Evolutionary conservation across 352 stramenopile species (phyloP).

Genomic region (Phytophthora crassamura): DNA sequence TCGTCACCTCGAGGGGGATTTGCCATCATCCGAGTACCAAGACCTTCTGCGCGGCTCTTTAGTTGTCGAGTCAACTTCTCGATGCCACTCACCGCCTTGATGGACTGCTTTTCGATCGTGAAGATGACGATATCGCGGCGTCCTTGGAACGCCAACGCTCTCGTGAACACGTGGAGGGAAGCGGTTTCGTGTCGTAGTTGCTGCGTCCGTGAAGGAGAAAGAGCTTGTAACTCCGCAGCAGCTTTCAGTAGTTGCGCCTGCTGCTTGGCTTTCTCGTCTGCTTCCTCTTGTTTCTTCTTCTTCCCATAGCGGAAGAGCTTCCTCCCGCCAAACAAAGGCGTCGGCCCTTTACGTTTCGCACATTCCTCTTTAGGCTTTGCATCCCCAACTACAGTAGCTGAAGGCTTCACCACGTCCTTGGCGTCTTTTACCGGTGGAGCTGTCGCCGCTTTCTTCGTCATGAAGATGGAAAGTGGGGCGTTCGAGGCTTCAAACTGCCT

Average conservation of each 20-base stretch:
- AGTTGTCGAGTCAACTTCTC: constrained; percentile 29
- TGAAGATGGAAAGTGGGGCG: constrained; percentile 32
- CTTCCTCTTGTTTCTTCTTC: constrained; percentile 32
- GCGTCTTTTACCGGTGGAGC: constrained; percentile 1
- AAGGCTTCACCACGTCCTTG: not conserved
- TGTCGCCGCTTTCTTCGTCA: constrained; percentile 31
- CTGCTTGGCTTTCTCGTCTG: constrained; percentile 14
- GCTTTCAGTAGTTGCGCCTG: constrained; percentile 17
- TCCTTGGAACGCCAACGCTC: constrained; percentile 30
- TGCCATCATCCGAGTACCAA: constrained; percentile 20
- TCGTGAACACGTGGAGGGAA: constrained; percentile 40
- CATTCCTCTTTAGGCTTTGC: constrained; percentile 1
- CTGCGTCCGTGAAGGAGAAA: constrained; percentile 31
- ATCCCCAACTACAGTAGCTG: not conserved
- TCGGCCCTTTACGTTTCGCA: constrained; percentile 18
- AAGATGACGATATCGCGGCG: constrained; percentile 31
- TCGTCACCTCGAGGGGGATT: constrained; percentile 50
- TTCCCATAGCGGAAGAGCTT: constrained; percentile 38
- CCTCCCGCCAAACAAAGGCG: constrained; percentile 26
- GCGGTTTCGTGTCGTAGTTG: constrained; percentile 29
- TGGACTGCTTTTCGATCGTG: constrained; percentile 27
- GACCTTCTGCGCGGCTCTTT: constrained; percentile 13
- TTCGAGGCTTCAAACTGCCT: constrained; percentile 40
- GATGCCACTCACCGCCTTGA: constrained; percentile 21
- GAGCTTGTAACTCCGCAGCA: constrained; percentile 10